Base-by-base conservation (phyloP, 306 rosid genomes). In the Prunus dulcis region DNA sequence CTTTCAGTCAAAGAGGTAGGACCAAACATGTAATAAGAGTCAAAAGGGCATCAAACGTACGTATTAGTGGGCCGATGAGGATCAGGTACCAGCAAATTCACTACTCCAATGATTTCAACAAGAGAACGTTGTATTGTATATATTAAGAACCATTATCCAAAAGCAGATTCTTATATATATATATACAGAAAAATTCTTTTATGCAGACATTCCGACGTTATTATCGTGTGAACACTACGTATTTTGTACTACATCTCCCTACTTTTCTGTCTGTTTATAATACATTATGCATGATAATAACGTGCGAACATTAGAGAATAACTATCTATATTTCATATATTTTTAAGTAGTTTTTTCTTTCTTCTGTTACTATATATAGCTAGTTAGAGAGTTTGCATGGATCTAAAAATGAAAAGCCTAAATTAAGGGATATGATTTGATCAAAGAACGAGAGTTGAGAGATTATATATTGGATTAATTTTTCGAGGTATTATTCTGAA, bases 1-100 rank as follows among this genome's bases (percentile, higher is more conserved):
- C 47, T n/a, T 30, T 32, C 22, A 67, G 74, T 79, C 82, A 73
- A 67, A 67, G 75, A 46, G 19, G 45, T 41, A 69, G 83, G 79
- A 73, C 79, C 82, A 52, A 27, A 64, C 27, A 0, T 28, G 62
- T 2, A 25, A 25, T 38, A 56, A 72, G 17, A 72, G 72, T 73
- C 14, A 79, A 74, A 73, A 67, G 71, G 71, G 30, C 12, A n/a
- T 32, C 22, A 30, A 52, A 51, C 45, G 0, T 27, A 17, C 12
- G 27, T 52, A 6, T 41, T 12, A 32, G 32, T 53, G 75, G 75
- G 32, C 75, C 64, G 20, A 17, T 30, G 50, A 32, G 64, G 20
- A 17, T 30, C 20, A 32, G 64, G 62, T 22, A 28, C 5, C 27
- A 28, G n/a, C 43, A 11, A 43, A 15, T 52, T 78, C 69, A 38